Percentiles rank a stretch among this genome's conserved stretches.
phyloP scores from a whole-genome alignment of 2,329 filamentous ascomycete genomes.

The Alternaria gaisen region DNA sequence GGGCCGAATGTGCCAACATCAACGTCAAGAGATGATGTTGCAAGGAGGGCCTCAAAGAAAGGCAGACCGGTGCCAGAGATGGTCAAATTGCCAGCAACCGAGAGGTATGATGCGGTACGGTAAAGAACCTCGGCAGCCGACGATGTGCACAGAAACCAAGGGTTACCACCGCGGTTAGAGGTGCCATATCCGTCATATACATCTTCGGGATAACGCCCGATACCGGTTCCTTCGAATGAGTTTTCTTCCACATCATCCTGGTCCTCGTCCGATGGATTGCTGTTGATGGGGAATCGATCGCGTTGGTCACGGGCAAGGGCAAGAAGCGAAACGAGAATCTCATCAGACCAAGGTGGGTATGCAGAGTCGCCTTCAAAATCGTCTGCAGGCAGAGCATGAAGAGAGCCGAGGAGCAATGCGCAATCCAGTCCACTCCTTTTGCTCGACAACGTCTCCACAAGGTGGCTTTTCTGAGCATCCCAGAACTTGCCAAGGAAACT shows the following conservation, averaged over 20 bases:
- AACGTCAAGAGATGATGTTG: conserved; percentile 32
- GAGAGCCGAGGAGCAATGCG: conserved; percentile 49
- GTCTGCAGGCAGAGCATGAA: conserved; percentile 44
- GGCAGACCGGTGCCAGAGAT: conserved; percentile 43
- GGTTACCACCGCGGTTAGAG: conserved; percentile 45
- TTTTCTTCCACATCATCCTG: conserved; percentile 16
- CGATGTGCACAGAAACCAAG: conserved; percentile 56
- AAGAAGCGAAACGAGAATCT: conserved; percentile 50
- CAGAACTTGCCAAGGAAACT: conserved; percentile 49
- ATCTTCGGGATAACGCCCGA: conserved; percentile 57
- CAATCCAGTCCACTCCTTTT: conserved; percentile 51
- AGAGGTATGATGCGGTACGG: conserved; percentile 45
- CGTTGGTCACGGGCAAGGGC: conserved; percentile 47
- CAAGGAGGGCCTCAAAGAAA: conserved; percentile 51
- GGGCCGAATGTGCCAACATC: conserved; percentile 37
- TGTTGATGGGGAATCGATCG: conserved; percentile 52
- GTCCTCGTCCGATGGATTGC: conserved; percentile 24
- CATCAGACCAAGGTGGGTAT: conserved; percentile 50
- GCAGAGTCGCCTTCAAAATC: conserved; percentile 28
- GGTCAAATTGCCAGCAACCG: conserved; percentile 37
- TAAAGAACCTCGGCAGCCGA: conserved; percentile 54
- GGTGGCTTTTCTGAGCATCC: conserved; percentile 48
- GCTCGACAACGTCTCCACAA: conserved; percentile 49
- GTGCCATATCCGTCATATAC: conserved; percentile 51
- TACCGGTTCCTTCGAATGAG: conserved; percentile 44